A percentile compares a stretch with the other conserved stretches of the same genome.
Conservation (phyloP, 345 rosid species). For the Gossypium ekmanianum region DNA sequence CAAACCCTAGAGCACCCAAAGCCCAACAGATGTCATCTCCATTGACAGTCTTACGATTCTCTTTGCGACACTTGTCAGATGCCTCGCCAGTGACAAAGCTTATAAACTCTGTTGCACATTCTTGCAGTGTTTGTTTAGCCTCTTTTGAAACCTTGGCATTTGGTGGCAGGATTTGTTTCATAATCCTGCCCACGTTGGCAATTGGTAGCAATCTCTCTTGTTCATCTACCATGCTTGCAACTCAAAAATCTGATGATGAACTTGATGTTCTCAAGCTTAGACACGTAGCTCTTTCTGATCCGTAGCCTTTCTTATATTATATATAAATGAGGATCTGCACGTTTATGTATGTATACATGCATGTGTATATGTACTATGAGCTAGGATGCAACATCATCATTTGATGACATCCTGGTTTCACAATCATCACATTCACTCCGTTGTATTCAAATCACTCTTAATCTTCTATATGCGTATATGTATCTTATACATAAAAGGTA, state of each 20-base stretch:
- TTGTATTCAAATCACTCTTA: background rate
- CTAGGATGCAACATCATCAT: background rate
- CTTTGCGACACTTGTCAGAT: slow-evolving; percentile 83
- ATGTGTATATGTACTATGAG: background rate
- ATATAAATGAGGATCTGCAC: background rate
- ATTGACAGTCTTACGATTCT: slow-evolving; percentile 80
- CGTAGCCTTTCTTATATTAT: slow-evolving; percentile 13
- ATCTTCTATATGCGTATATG: too few species aligned
- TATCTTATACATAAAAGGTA: too few species aligned
- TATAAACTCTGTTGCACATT: slow-evolving; percentile 79
- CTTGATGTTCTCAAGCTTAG: slow-evolving; percentile 9
- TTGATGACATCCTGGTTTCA: background rate
- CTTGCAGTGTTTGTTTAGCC: slow-evolving; percentile 79
- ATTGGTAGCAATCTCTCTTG: slow-evolving; percentile 61
- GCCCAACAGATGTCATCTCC: slow-evolving; percentile 95
- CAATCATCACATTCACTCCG: background rate
- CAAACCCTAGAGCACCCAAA: slow-evolving; percentile 69
- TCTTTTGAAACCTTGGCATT: slow-evolving; percentile 81
- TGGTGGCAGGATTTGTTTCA: slow-evolving; percentile 74
- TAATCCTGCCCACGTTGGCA: slow-evolving; percentile 74
- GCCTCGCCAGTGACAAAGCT: slow-evolving; percentile 88
- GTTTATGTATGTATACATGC: slow-evolving; percentile 14
- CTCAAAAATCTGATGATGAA: background rate
- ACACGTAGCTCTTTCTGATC: slow-evolving; percentile 29
- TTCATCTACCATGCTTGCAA: slow-evolving; percentile 43